Evolutionary conservation across 768 basidiomycete species (phyloP), one percentile per base, ranked within the genome.

Genomic region (Brasilioporus rufonigricans): DNA sequence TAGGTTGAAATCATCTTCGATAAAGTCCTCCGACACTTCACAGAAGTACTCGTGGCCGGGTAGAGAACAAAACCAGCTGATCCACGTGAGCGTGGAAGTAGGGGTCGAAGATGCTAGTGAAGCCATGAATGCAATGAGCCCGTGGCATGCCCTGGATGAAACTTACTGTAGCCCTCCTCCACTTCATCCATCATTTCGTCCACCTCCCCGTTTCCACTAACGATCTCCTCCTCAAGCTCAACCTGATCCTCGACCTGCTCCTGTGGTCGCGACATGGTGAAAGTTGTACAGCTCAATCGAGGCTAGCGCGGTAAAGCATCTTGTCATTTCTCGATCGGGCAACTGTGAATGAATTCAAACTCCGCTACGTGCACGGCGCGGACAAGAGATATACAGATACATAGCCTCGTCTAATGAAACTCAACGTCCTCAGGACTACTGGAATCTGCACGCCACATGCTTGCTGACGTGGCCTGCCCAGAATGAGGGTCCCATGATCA

Each of bases 1-100:
- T 36, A 99, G 78, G 75, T 99, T 99, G 77, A 99, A 99, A 69
- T 98, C 93, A 74, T 99, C 97, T 71, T 98, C 93, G 71, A 99
- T 98, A 73, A 98, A 99, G 70, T 99, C 97, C 69, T 97, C 95
- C 55, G 92, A 87, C 44, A 98, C 95, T 76, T 97, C 95, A 73
- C 93, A 95, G 70, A 97, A 98, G 77, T 97, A 98, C 74, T 98
- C 95, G 72, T 98, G 95, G 40, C 91, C 91, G 12, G 93, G 93
- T 48, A 96, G 76, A 38, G 92, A 92, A 71, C 93, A 95, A 76
- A 94, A 96, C 93, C 93, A 94, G 65, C 86, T 90, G 67, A 95
- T 95, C 93, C 93, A 96, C 53, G 93, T 96, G 56, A 95, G 77
- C 32, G 91, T 91, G 50, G 91, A 93, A 56, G 91, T 93, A 27